A percentile compares a stretch with the other conserved stretches of the same genome.
These are phyloP conservation scores for Voacanga thouarsii DNA, from an alignment of 257 asterid genomes.

Conservation along the genomic window DNA sequence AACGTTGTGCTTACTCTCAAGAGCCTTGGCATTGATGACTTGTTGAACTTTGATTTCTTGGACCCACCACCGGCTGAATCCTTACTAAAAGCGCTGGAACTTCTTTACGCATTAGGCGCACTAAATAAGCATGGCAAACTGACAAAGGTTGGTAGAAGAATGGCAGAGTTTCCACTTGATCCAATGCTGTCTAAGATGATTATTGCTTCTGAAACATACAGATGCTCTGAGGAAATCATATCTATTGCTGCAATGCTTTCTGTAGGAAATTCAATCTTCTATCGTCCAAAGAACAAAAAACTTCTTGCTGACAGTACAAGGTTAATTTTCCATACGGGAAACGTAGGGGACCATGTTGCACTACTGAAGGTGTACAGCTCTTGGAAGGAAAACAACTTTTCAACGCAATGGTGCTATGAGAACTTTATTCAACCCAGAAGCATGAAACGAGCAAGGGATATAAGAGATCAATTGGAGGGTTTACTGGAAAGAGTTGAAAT, in stretches of 20 bases:
- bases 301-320: slow-evolving; percentile 95
- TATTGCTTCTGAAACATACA: slow-evolving; percentile 77
- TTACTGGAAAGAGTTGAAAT: slow-evolving; percentile 85
- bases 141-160: slow-evolving; percentile 85
- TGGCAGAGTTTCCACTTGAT: slow-evolving; percentile 96
- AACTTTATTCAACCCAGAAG: slow-evolving; percentile 86
- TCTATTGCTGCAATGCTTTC: slow-evolving; percentile 94
- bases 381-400: slow-evolving; percentile 85
- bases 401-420: slow-evolving; percentile 96
- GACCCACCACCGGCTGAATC: slow-evolving; percentile 98
- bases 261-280: slow-evolving; percentile 84
- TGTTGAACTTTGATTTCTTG: slow-evolving; percentile 90
- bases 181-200: slow-evolving; percentile 97
- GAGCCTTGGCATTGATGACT: slow-evolving; percentile 90
- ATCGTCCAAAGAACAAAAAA: slow-evolving; percentile 91
- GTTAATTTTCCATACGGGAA: slow-evolving; percentile 80
- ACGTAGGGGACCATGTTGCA: slow-evolving; percentile 95
- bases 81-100: slow-evolving; percentile 80
- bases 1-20: slow-evolving; percentile 85
- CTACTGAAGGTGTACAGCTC: slow-evolving; percentile 82
- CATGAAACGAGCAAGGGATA: slow-evolving; percentile 94
- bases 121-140: slow-evolving; percentile 83
- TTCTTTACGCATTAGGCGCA: slow-evolving; percentile 83
- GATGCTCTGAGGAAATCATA: slow-evolving; percentile 83
- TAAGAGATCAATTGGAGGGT: slow-evolving; percentile 91